Evolutionary conservation across 1,139 yeast species (phyloP).

Genomic region (Geotrichum australiense): DNA sequence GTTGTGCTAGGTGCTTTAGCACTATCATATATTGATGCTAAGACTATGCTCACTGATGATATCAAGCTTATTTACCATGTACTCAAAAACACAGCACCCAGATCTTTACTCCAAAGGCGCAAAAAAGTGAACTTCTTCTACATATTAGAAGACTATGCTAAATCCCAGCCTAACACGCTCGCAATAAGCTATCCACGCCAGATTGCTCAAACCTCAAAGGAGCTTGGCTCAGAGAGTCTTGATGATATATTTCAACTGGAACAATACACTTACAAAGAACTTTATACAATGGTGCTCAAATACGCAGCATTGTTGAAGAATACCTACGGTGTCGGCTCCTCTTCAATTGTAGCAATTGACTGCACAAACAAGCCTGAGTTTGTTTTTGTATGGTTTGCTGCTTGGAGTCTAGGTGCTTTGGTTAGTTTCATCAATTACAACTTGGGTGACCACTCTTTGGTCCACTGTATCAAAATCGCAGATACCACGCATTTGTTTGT

Average conservation of each 20-base stretch:
- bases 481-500: constrained; percentile 59
- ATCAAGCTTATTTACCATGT: constrained; percentile 26
- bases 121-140: constrained; percentile 59
- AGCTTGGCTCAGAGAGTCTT: constrained; percentile 15
- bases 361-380: constrained; percentile 82
- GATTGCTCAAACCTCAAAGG: constrained; percentile 19
- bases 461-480: constrained; percentile 73
- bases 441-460: constrained; percentile 62
- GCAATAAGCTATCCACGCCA: constrained; percentile 66
- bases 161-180: constrained; percentile 43
- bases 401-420: constrained; percentile 86
- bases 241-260: constrained; percentile 58
- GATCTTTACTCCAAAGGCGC: constrained; percentile 36
- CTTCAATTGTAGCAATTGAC: constrained; percentile 69
- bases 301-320: constrained; percentile 57
- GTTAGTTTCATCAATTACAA: constrained; percentile 88
- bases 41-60: constrained; percentile 30
- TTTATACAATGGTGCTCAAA: constrained; percentile 57
- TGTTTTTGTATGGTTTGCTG: constrained; percentile 70
- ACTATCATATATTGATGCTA: constrained; percentile 32
- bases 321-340: constrained; percentile 57
- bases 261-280: constrained; percentile 57
- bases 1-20: constrained; percentile 26
- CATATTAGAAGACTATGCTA: constrained; percentile 48
- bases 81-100: constrained; percentile 22